These are phyloP conservation scores for Mycena galopus DNA, from an alignment of 768 basidiomycete species.

Conservation along the genomic window DNA sequence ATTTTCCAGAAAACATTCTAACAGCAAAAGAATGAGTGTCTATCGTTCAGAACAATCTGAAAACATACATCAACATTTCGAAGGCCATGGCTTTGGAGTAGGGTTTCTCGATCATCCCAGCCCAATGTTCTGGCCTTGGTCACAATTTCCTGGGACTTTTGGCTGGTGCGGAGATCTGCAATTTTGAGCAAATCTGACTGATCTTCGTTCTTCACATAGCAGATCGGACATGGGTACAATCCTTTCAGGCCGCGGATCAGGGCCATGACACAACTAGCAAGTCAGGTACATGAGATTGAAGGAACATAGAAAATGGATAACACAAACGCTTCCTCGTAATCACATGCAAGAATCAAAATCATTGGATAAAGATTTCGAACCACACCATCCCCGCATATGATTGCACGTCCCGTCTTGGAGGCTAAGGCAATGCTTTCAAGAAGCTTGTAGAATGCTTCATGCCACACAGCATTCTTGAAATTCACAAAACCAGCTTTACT, in stretches of 20 bases:
- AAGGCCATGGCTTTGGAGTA: slow-evolving; percentile 40
- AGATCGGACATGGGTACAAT: slow-evolving; percentile 53
- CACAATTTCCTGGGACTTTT: slow-evolving; percentile 31
- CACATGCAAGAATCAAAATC: slow-evolving; percentile 48
- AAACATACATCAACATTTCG: slow-evolving; percentile 40
- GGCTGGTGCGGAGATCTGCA: slow-evolving; percentile 27
- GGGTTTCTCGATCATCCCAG: slow-evolving; percentile 30
- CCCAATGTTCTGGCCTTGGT: slow-evolving; percentile 25
- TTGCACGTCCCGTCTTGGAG: slow-evolving; percentile 27
- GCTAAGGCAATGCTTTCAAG: slow-evolving; percentile 29
- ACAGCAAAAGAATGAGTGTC: neutral
- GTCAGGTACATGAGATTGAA: neutral
- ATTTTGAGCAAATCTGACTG: slow-evolving; percentile 37
- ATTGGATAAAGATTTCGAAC: neutral
- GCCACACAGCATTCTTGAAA: slow-evolving; percentile 46
- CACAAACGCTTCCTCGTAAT: slow-evolving; percentile 63
- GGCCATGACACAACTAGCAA: slow-evolving; percentile 53
- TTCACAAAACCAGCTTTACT: slow-evolving; percentile 39
- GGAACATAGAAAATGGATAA: neutral
- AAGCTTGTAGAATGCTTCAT: slow-evolving; percentile 41
- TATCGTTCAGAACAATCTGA: neutral
- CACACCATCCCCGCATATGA: slow-evolving; percentile 45
- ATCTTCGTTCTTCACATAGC: slow-evolving; percentile 47
- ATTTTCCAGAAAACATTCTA: slow-evolving; percentile 60
- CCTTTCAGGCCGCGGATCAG: slow-evolving; percentile 46